Conservation (phyloP, 257 asterid genomes). For the Marsdenia floribunda region DNA sequence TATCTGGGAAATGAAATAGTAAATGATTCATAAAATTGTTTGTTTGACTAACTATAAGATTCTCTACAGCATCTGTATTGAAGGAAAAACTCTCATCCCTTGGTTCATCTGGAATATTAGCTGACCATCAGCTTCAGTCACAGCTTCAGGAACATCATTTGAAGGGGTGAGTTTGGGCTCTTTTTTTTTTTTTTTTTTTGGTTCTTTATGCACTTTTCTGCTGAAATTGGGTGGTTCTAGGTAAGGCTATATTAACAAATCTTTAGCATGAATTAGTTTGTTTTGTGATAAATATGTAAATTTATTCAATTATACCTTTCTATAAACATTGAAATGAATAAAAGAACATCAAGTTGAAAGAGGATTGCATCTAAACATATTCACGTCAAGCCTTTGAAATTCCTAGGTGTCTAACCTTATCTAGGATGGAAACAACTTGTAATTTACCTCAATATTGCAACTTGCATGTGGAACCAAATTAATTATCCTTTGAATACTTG, state of each 20-base stretch:
- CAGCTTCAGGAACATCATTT: conserved; percentile 89
- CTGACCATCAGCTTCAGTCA: conserved; percentile 99
- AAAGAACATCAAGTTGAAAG: background rate
- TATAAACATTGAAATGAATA: background rate
- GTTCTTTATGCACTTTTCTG: background rate
- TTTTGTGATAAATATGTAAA: background rate
- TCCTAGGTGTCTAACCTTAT: background rate
- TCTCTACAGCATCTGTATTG: conserved; percentile 75
- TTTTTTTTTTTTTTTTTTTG: background rate
- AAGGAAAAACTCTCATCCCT: conserved; percentile 95
- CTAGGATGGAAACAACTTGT: background rate
- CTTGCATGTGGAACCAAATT: background rate
- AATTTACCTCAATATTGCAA: background rate
- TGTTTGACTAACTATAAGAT: conserved; percentile 21
- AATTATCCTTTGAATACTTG: background rate
- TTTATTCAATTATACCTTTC: background rate
- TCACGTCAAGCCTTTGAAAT: background rate
- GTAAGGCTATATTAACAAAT: background rate
- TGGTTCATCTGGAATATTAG: conserved; percentile 98
- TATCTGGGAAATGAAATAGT: background rate
- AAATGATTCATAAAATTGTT: background rate
- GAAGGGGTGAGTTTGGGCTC: conserved; percentile 70
- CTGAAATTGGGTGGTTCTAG: conserved; percentile 4
- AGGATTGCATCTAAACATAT: background rate
- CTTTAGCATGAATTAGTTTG: conserved; percentile 5